Conservation (phyloP, 208 protist species). For the Wallacemonas rigidus region DNA sequence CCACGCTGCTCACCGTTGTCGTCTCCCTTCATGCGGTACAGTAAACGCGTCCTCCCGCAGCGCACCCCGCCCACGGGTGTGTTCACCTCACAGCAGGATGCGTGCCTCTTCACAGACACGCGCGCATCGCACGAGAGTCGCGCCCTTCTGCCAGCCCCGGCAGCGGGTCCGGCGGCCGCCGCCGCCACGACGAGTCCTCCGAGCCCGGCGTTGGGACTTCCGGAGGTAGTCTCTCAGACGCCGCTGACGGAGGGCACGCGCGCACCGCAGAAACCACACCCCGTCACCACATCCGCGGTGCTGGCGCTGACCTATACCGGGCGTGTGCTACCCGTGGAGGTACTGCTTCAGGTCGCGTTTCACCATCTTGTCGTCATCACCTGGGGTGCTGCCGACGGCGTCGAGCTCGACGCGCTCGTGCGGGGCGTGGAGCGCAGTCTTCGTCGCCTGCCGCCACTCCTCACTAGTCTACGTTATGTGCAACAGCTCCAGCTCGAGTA, state of each 20-base stretch:
- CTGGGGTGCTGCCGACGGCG: conserved; percentile 54
- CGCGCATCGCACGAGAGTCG: neutral
- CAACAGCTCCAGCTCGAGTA: conserved; percentile 34
- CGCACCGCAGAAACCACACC: too few species aligned
- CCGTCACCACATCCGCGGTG: neutral
- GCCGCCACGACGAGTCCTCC: neutral
- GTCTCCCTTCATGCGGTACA: conserved; percentile 15
- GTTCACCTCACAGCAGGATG: neutral
- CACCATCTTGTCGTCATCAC: conserved; percentile 70
- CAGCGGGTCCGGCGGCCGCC: neutral
- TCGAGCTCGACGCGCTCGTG: conserved; percentile 65
- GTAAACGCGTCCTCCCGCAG: conserved; percentile 17
- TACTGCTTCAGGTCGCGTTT: conserved; percentile 72
- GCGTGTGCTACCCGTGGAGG: conserved; percentile 52
- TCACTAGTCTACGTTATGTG: conserved; percentile 53
- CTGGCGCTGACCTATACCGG: conserved; percentile 21
- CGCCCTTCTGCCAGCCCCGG: neutral
- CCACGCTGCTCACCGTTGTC: conserved; percentile 7
- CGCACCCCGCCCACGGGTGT: conserved; percentile 8
- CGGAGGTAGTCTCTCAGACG: neutral
- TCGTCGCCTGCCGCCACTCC: conserved; percentile 62
- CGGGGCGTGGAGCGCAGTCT: conserved; percentile 78
- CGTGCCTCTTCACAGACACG: neutral
- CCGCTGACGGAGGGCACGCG: neutral
- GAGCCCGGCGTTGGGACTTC: conserved; percentile 1